Conservation (phyloP, 495 filamentous ascomycete genomes). For the Annulohypoxylon maeteangense region DNA sequence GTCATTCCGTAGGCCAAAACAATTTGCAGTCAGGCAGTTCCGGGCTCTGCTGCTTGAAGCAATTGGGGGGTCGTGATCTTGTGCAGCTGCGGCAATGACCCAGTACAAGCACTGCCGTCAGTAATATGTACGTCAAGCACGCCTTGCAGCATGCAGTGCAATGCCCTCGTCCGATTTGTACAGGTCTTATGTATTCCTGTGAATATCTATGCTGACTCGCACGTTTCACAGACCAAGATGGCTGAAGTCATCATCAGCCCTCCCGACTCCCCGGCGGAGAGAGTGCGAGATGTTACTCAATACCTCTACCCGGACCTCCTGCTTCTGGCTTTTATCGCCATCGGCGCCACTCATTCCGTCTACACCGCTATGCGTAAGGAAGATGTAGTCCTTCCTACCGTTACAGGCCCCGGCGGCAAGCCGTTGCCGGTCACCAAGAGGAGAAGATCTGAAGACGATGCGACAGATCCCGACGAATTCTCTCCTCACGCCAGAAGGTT, state of each 20-base stretch:
- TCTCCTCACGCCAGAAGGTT: conserved; percentile 68
- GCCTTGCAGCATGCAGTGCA: conserved; percentile 52
- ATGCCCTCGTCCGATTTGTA: conserved; percentile 45
- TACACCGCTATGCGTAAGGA: conserved; percentile 57
- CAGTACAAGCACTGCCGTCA: conserved; percentile 43
- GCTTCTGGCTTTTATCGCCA: conserved; percentile 54
- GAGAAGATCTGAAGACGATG: conserved; percentile 52
- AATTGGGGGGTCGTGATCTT: conserved; percentile 42
- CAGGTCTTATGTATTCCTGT: conserved; percentile 34
- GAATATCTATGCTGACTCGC: conserved; percentile 38
- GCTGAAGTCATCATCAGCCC: conserved; percentile 46
- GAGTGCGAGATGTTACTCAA: conserved; percentile 52
- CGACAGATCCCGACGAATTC: conserved; percentile 56
- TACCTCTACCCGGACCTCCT: conserved; percentile 57
- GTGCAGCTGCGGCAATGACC: conserved; percentile 46
- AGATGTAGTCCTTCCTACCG: conserved; percentile 51
- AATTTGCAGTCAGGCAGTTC: conserved; percentile 33
- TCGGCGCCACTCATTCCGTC: conserved; percentile 57
- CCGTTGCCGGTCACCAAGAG: conserved; percentile 72
- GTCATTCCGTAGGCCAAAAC: background rate
- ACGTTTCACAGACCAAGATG: conserved; percentile 45
- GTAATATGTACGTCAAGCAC: conserved; percentile 51
- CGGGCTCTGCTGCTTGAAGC: conserved; percentile 36
- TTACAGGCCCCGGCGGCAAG: conserved; percentile 79
- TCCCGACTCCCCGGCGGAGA: conserved; percentile 48